Percentiles rank a stretch among this genome's conserved stretches.
Evolutionary conservation across 1,284 basidiomycete species (phyloP).

Genomic region (Pseudozyma sp.): DNA sequence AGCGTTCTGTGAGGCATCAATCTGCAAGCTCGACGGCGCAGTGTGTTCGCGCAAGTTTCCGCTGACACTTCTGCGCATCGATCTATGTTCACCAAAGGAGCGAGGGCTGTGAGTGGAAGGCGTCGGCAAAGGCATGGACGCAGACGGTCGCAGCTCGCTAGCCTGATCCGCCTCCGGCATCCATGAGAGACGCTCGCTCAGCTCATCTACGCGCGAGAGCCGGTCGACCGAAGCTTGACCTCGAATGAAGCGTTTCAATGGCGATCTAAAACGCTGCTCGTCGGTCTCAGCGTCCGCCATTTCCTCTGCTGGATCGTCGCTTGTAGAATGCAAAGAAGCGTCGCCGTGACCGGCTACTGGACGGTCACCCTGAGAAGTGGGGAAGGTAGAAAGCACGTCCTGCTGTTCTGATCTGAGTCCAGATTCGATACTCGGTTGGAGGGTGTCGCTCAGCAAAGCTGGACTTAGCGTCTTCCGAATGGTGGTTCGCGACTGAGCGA

Average conservation of each 20-base stretch:
- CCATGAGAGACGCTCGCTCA: slow-evolving; percentile 31
- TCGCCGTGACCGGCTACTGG: too few species aligned
- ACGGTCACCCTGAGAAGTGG: too few species aligned
- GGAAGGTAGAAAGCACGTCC: too few species aligned
- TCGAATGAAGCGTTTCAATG: slow-evolving; percentile 34
- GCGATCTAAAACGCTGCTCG: slow-evolving; percentile 28
- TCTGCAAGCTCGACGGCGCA: slow-evolving; percentile 15
- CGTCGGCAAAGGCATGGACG: slow-evolving; percentile 8
- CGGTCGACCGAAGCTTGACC: slow-evolving; percentile 16
- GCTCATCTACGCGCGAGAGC: slow-evolving; percentile 43
- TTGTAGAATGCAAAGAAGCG: background rate
- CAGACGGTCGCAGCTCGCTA: background rate
- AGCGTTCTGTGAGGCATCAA: slow-evolving; percentile 1
- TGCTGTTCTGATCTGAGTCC: background rate
- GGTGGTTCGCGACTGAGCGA: slow-evolving; percentile 25
- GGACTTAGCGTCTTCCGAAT: slow-evolving; percentile 49
- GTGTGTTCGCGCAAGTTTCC: slow-evolving; percentile 16
- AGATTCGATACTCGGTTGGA: slow-evolving; percentile 14
- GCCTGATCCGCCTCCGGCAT: slow-evolving; percentile 12
- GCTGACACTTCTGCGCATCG: slow-evolving; percentile 20
- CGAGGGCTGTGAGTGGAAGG: slow-evolving; percentile 26
- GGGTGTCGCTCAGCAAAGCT: slow-evolving; percentile 31
- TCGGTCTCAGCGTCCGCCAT: slow-evolving; percentile 1
- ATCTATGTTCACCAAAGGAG: slow-evolving; percentile 42
- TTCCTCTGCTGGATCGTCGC: slow-evolving; percentile 15